Evolutionary conservation across 2,329 filamentous ascomycete genomes (phyloP).

Genomic region (Pseudogymnoascus sp.): DNA sequence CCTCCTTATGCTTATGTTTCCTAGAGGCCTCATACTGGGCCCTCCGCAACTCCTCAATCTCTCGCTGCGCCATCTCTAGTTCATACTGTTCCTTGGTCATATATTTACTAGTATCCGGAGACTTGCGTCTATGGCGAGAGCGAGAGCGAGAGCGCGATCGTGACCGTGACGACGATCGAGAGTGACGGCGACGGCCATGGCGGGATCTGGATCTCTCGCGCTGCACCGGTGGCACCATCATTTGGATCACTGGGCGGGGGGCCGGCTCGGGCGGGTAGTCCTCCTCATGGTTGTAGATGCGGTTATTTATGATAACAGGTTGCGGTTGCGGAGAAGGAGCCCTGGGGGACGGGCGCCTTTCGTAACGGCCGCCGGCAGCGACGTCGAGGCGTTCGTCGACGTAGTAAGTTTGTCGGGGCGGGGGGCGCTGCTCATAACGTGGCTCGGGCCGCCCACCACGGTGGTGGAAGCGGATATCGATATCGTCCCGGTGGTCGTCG

Average conservation of each 20-base stretch:
- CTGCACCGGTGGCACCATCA: neutral
- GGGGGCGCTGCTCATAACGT: slow-evolving; percentile 8
- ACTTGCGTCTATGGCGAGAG: slow-evolving; percentile 16
- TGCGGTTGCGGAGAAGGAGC: slow-evolving; percentile 19
- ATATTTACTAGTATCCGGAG: slow-evolving; percentile 13
- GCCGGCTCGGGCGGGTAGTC: slow-evolving; percentile 8
- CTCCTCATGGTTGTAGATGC: slow-evolving; percentile 39
- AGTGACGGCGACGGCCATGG: slow-evolving; percentile 19
- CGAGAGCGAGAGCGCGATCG: slow-evolving; percentile 30
- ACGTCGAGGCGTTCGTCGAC: slow-evolving; percentile 34
- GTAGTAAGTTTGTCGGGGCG: slow-evolving; percentile 33
- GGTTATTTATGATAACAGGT: slow-evolving; percentile 51
- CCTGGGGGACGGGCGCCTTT: slow-evolving; percentile 12
- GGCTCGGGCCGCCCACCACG: slow-evolving; percentile 20
- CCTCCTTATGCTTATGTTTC: slow-evolving; percentile 30
- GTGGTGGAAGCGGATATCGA: slow-evolving; percentile 41
- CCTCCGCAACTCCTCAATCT: slow-evolving; percentile 29
- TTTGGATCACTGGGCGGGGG: neutral
- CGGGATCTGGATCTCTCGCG: slow-evolving; percentile 16
- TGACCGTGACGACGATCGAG: slow-evolving; percentile 18
- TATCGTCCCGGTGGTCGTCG: slow-evolving; percentile 46
- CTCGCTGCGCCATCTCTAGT: slow-evolving; percentile 27
- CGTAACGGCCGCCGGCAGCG: slow-evolving; percentile 11
- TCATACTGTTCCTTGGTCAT: slow-evolving; percentile 37
- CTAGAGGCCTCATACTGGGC: slow-evolving; percentile 33